Conservation (phyloP, 192 early-diverging fungal genomes). For the Backusella macrospora region DNA sequence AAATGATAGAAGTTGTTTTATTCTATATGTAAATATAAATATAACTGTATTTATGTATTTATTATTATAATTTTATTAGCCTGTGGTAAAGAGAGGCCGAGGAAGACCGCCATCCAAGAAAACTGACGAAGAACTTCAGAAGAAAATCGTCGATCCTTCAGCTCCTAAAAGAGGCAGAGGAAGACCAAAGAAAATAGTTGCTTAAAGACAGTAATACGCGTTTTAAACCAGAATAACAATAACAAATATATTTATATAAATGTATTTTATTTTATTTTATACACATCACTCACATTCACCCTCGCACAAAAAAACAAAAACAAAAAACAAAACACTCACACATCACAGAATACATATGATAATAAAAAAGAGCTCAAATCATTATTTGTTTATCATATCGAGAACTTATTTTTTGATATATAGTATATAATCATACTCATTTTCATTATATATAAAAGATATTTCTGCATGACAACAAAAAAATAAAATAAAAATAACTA, state of each 20-base stretch:
- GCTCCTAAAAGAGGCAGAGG: slow-evolving; percentile 21
- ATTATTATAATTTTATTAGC: neutral
- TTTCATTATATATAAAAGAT: neutral
- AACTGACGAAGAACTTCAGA: neutral
- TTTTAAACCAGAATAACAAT: neutral
- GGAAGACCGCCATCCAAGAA: slow-evolving; percentile 18
- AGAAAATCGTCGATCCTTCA: slow-evolving; percentile 3
- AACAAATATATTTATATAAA: slow-evolving; percentile 6
- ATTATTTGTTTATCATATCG: neutral
- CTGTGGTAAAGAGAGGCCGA: slow-evolving; percentile 17
- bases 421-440: neutral
- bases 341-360: neutral
- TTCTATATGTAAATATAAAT: too few species aligned
- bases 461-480: neutral
- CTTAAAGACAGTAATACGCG: slow-evolving; percentile 13
- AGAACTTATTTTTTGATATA: neutral
- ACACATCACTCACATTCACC: neutral
- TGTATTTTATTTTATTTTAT: neutral
- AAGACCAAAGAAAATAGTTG: slow-evolving; percentile 22
- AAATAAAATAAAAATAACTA: neutral
- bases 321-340: neutral
- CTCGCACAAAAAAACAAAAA: neutral
- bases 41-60: too few species aligned
- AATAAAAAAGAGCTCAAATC: neutral
- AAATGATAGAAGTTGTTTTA: too few species aligned